Conservation (phyloP, 495 filamentous ascomycete genomes). For the Penicillium antarcticum region DNA sequence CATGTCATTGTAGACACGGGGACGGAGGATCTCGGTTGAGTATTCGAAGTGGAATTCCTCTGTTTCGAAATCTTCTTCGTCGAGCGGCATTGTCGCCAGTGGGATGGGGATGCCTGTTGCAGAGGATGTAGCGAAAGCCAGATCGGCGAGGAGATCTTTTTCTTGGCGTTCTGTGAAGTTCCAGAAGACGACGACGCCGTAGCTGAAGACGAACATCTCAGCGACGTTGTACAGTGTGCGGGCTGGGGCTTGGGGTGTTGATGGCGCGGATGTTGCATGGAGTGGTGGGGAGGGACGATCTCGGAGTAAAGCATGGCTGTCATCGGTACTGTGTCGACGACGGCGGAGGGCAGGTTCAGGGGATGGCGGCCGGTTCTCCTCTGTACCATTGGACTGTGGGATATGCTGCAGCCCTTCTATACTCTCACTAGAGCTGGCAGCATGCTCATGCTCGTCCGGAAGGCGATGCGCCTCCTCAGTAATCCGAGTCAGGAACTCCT, state of each 20-base stretch:
- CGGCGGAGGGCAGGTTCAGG: conserved; percentile 15
- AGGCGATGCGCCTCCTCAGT: conserved; percentile 21
- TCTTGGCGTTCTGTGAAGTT: conserved; percentile 95
- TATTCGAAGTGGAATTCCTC: conserved; percentile 99
- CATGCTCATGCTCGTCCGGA: conserved; percentile 20
- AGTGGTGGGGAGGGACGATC: conserved; percentile 17
- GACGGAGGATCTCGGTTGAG: conserved; percentile 74
- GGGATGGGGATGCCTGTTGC: conserved; percentile 50
- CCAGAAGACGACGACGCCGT: conserved; percentile 98
- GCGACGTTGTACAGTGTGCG: conserved; percentile 72
- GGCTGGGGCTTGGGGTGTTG: conserved; percentile 29
- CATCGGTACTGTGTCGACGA: conserved; percentile 27
- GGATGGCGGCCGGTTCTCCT: not conserved
- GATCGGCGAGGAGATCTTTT: conserved; percentile 91
- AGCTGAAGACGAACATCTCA: conserved; percentile 97
- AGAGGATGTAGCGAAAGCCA: conserved; percentile 77
- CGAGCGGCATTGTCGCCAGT: conserved; percentile 65
- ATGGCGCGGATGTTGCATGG: conserved; percentile 11
- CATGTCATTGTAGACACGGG: conserved; percentile 97
- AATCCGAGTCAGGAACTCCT: conserved; percentile 13
- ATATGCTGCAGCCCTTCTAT: not conserved
- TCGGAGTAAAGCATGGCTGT: conserved; percentile 16
- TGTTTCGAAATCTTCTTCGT: conserved; percentile 89
- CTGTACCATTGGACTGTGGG: not conserved
- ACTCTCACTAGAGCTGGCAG: conserved; percentile 1